phyloP scores from a whole-genome alignment of 805 yeast genomes.

The Lachancea kluyveri region DNA sequence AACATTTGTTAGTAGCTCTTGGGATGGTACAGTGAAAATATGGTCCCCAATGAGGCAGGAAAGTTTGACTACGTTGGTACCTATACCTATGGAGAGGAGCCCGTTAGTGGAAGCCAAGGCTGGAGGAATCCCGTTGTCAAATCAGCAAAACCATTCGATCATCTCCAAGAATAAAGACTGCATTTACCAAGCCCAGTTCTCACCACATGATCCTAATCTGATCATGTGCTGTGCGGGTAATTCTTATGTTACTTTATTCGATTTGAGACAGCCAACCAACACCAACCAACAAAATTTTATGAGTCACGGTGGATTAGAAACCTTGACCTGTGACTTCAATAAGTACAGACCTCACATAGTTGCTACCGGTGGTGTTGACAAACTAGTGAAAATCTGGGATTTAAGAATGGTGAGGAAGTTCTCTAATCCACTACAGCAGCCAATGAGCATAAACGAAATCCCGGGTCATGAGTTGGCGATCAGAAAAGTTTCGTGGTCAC shows the following conservation, averaged over 20 bases:
- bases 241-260: conserved; percentile 77
- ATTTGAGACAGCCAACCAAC: conserved; percentile 62
- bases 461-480: conserved; percentile 89
- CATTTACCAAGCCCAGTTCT: conserved; percentile 71
- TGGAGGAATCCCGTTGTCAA: conserved; percentile 32
- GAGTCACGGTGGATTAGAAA: conserved; percentile 78
- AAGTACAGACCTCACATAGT: conserved; percentile 74
- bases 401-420: conserved; percentile 55
- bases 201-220: conserved; percentile 76
- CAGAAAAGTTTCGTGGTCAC: conserved; percentile 79
- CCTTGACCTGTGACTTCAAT: conserved; percentile 82
- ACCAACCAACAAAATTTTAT: conserved; percentile 49
- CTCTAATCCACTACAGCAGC: conserved; percentile 33
- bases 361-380: conserved; percentile 92
- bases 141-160: conserved; percentile 29
- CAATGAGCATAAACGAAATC: conserved; percentile 72
- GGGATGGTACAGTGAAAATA: conserved; percentile 86
- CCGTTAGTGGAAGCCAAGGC: conserved; percentile 12
- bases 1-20: conserved; percentile 69
- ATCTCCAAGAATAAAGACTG: conserved; percentile 44
- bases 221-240: conserved; percentile 67
- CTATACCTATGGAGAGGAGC: conserved; percentile 26
- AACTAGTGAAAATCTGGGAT: conserved; percentile 82
- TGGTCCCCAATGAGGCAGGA: conserved; percentile 62
- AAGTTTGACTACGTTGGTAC: conserved; percentile 51